Evolutionary conservation across 108 stramenopile species (phyloP), one percentile per base, ranked within the genome.

Genomic region (Nitzschia putrida): DNA sequence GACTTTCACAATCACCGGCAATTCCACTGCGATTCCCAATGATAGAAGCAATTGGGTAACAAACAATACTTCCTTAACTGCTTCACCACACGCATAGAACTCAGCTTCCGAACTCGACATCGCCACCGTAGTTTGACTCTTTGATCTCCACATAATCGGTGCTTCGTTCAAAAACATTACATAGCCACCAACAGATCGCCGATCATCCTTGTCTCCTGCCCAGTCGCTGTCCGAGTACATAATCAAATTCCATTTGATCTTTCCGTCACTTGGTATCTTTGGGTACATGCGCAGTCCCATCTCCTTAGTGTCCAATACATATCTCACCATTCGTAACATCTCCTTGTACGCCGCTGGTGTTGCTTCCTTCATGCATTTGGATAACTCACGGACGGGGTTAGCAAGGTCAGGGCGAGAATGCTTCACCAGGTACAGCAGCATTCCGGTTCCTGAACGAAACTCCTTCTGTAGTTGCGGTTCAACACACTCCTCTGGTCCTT

Each of bases 301-400:
- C 7, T 53, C 16, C 24, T 66, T 42, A 7, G 65, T 53, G 13
- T 66, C 65, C 24, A 66, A 37, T 8, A 66, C n/a, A 20, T 52
- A 6, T 53, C 7, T n/a, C n/a, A n/a, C n/a, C n/a, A n/a, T n/a
- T n/a, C n/a, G n/a, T n/a, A n/a, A n/a, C n/a, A n/a, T n/a, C 20
- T 66, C 65, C 41, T 66, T 66, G n/a, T n/a, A n/a, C 8, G 65
- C 65, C 12, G 51, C 51, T 26, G 14, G 24, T 25, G 12, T 66
- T 23, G 65, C 26, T 5, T 51, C 50, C 13, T 66, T 51, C 7
- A 66, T 18, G 9, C 51, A 18, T 51, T 66, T 73, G 23, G 57
- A 44, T 11, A 76, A 43, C n/a, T 81, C 80, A 13, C 77, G 12
- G 7, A 84, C 80, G 3, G 80, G 55, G 54, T 80, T 78, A 1